These are phyloP conservation scores for Picea abies DNA, from an alignment of 83 land plant genomes.

Conservation along the genomic window DNA sequence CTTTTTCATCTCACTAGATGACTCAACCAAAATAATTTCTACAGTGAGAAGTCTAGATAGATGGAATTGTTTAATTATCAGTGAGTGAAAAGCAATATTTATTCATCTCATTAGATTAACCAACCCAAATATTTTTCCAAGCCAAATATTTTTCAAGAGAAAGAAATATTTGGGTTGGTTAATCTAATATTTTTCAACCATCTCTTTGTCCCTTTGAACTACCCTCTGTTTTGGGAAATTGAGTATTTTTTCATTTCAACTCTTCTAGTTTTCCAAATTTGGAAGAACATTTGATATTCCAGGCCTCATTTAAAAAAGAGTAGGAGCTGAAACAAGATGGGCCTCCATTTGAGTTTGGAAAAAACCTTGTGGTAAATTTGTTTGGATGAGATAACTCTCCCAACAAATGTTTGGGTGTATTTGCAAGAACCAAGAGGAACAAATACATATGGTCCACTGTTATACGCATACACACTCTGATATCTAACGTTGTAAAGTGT, in stretches of 20 bases:
- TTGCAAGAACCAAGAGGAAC: slow-evolving; percentile 1
- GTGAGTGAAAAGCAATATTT: neutral
- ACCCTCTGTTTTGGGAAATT: neutral
- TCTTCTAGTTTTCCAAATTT: neutral
- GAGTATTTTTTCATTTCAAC: neutral
- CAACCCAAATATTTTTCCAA: no score
- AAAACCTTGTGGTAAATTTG: neutral
- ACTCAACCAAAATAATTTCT: no score
- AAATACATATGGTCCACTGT: neutral
- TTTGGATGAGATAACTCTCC: neutral
- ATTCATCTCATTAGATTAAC: neutral
- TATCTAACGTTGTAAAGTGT: neutral
- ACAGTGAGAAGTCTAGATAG: no score
- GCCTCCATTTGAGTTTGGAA: neutral
- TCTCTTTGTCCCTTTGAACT: neutral
- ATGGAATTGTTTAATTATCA: no score
- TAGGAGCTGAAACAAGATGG: neutral
- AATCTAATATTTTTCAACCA: no score
- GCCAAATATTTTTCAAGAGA: no score
- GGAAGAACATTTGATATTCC: neutral
- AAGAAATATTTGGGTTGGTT: no score
- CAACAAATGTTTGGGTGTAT: neutral
- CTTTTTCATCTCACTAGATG: no score
- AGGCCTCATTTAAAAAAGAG: neutral
- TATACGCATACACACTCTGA: no score